phyloP scores from a whole-genome alignment of 1,139 yeast genomes.

The Hansenula sp. region DNA sequence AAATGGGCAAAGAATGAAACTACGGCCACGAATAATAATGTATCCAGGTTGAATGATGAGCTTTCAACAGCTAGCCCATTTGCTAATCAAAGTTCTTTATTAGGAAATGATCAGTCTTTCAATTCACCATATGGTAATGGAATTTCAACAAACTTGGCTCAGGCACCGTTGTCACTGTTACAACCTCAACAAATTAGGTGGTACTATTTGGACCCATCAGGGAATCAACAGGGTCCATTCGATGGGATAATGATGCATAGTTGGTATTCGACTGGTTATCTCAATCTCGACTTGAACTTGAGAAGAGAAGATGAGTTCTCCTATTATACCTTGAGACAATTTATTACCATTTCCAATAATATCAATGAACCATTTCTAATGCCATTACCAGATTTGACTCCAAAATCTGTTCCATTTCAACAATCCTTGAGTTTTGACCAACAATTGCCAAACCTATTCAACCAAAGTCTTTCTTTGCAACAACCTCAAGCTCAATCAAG shows the following conservation, averaged over 20 bases:
- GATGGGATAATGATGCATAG: constrained; percentile 71
- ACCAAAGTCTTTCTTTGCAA: constrained; percentile 8
- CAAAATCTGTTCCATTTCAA: constrained; percentile 1
- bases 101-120: constrained; percentile 8
- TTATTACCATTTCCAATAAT: constrained; percentile 45
- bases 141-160: constrained; percentile 5
- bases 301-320: constrained; percentile 47
- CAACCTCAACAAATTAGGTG: constrained; percentile 51
- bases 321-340: constrained; percentile 41
- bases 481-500: constrained; percentile 13
- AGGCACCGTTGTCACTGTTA: constrained; percentile 12
- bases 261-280: constrained; percentile 67
- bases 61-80: constrained; percentile 10
- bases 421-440: constrained; percentile 8
- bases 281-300: constrained; percentile 51
- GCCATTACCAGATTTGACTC: constrained; percentile 39
- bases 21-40: neutral
- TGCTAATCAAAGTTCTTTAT: neutral
- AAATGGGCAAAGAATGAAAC: constrained; percentile 21
- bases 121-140: constrained; percentile 7
- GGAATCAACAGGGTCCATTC: constrained; percentile 79
- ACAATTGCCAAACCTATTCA: constrained; percentile 7
- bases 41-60: neutral
- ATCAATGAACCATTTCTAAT: constrained; percentile 56
- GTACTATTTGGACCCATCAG: constrained; percentile 70